A percentile compares a stretch with the other conserved stretches of the same genome.
phyloP scores from a whole-genome alignment of 176 grass and related monocot species.

The Pharus latifolius region DNA sequence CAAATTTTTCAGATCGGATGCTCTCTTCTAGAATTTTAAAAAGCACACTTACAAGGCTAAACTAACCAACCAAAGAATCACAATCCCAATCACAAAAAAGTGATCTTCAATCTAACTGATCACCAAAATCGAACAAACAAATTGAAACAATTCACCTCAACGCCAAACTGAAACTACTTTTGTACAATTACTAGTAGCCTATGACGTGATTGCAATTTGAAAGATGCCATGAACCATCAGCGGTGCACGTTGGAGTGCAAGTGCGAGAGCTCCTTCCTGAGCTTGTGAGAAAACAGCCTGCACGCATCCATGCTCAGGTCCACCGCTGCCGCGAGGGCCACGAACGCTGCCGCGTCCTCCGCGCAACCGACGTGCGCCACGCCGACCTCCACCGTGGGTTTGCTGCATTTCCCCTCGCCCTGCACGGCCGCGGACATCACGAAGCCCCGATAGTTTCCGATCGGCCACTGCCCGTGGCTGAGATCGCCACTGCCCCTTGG shows the following conservation, averaged over 20 bases:
- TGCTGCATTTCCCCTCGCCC: constrained; percentile 53
- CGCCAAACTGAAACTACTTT: constrained; percentile 15
- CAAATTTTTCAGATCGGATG: too few relatives aligned
- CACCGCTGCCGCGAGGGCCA: constrained; percentile 72
- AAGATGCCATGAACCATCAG: too few relatives aligned
- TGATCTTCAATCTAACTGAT: constrained; percentile 14
- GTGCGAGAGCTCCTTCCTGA: constrained; percentile 72
- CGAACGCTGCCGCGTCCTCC: constrained; percentile 90
- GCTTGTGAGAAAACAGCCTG: constrained; percentile 78
- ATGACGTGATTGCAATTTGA: too few relatives aligned
- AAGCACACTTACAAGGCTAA: constrained; percentile 2
- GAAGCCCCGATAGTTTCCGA: constrained; percentile 72
- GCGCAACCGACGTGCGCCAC: constrained; percentile 70
- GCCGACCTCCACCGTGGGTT: constrained; percentile 63
- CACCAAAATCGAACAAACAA: constrained; percentile 42
- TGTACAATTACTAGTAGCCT: constrained; percentile 27
- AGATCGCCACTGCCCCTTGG: constrained; percentile 78
- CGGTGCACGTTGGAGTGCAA: constrained; percentile 29
- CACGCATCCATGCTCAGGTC: constrained; percentile 98
- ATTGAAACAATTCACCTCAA: constrained; percentile 5
- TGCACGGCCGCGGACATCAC: constrained; percentile 70
- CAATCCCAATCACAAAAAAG: constrained; percentile 17
- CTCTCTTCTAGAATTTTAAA: neutral
- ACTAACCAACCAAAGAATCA: constrained; percentile 20
- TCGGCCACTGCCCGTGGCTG: constrained; percentile 47